Base-by-base conservation (phyloP, 768 basidiomycete species). In the Tephrocybe sp. region DNA sequence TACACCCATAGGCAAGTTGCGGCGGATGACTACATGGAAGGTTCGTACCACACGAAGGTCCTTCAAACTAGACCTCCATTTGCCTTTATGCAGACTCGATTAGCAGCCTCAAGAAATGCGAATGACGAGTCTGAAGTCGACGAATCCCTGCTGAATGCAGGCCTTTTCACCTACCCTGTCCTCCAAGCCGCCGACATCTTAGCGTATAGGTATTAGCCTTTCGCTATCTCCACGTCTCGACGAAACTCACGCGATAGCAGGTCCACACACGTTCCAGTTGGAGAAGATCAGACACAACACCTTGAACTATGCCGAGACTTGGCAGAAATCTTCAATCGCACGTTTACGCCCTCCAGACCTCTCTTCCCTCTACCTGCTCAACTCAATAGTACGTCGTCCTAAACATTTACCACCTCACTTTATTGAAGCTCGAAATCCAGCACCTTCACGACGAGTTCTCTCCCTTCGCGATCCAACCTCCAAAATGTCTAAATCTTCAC, bases 21-120 rank as follows among this genome's bases (percentile, higher is more conserved):
- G 84, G 35, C 70, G 94, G 38, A 97, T 98, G 96, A 98, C 94
- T 4, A 93, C 92, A 0, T 98, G 95, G 93, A 98, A 98, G 82
- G 92, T 89, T 52, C 23, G 72, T 53, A n/a, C 13, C 13, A 32
- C 11, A 30, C 16, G 5, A 9, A 32, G 16, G 16, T 17, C 20
- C 49, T 54, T 16, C 22, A 3, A 9, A 14, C 39, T 26, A 22
- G 39, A 51, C 26, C 33, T 49, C n/a, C 52, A 46, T 54, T 32
- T 6, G 45, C 33, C 14, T n/a, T 34, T 31, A 31, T 44, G 11
- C 11, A 94, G 92, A 80, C 87, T 9, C 83, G 89, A 52, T 70
- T 95, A 4, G 89, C 86, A 10, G 77, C 80, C 9, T 79, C 84
- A 8, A 75, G 87, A 43, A 92, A 92, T 60, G 83, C 87, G 2